These are phyloP conservation scores for Cronartium quercuum DNA, from an alignment of 1,284 basidiomycete genomes.

Conservation along the genomic window DNA sequence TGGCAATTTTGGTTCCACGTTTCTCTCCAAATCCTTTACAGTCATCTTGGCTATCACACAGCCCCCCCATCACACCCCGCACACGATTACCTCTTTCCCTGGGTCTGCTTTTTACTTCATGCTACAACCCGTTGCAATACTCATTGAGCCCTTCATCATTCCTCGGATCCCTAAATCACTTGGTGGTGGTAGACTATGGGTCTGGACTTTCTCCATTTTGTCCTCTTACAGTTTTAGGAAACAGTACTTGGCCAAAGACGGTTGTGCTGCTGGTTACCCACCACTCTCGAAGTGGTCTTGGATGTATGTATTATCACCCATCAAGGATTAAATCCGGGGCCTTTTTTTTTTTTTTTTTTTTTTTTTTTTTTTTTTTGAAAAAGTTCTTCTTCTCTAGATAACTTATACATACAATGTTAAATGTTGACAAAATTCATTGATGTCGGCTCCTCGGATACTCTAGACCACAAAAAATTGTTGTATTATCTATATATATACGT, in stretches of 20 bases:
- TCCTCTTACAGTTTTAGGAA: neutral
- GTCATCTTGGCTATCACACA: neutral
- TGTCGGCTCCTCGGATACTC: no score
- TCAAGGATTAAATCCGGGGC: no score
- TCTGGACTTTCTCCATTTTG: neutral
- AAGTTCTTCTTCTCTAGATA: no score
- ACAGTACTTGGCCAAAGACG: neutral
- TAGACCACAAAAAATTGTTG: no score
- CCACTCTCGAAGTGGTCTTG: neutral
- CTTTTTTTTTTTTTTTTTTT: no score
- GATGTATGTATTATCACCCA: neutral
- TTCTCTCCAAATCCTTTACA: neutral
- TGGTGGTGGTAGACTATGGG: neutral
- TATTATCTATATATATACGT: no score
- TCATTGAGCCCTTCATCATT: constrained; percentile 3
- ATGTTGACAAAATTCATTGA: no score
- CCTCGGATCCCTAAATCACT: neutral
- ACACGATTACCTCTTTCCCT: neutral
- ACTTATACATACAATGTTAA: no score
- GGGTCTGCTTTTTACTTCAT: neutral
- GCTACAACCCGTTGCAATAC: constrained; percentile 6
- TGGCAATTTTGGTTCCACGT: neutral
- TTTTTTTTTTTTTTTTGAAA: no score
- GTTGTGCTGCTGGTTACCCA: neutral
- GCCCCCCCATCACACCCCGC: neutral